These are phyloP conservation scores for Pyrenochaeta sp. DNA, from an alignment of 2,329 filamentous ascomycete genomes.

Conservation along the genomic window DNA sequence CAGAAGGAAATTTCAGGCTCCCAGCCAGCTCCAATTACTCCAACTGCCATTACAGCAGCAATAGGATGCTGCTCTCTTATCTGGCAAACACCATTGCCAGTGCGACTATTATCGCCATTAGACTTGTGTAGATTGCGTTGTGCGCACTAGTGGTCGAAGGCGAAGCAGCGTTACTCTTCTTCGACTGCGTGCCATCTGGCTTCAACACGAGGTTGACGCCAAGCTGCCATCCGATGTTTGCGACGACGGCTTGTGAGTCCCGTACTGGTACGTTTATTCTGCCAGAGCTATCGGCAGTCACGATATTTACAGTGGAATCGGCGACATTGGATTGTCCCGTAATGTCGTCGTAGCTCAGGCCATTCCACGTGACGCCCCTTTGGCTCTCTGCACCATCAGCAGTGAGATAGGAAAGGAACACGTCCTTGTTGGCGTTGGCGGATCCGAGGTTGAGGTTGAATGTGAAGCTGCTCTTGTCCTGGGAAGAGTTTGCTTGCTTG, in stretches of 20 bases:
- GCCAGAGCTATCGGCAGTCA: constrained; percentile 34
- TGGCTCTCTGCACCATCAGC: constrained; percentile 56
- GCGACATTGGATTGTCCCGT: constrained; percentile 53
- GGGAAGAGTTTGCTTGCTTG: constrained; percentile 53
- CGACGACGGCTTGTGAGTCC: constrained; percentile 58
- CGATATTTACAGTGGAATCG: constrained; percentile 42
- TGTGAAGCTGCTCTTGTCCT: constrained; percentile 51
- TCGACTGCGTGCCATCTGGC: constrained; percentile 33
- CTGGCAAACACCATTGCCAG: constrained; percentile 1
- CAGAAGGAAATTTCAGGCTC: neutral
- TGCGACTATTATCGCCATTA: constrained; percentile 21
- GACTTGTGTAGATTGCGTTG: constrained; percentile 17
- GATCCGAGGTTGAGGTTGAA: constrained; percentile 54
- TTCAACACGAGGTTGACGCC: constrained; percentile 44
- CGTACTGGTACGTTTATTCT: constrained; percentile 43
- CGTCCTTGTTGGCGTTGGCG: constrained; percentile 50
- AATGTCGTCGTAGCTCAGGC: constrained; percentile 54
- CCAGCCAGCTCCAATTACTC: neutral
- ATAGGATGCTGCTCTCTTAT: neutral
- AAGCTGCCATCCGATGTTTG: constrained; percentile 53
- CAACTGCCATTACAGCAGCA: neutral
- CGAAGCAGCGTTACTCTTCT: constrained; percentile 38
- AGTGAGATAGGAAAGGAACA: constrained; percentile 60
- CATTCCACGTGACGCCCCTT: constrained; percentile 57
- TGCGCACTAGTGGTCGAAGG: constrained; percentile 14